These are phyloP conservation scores for Botrytis sinoallii DNA, from an alignment of 2,329 filamentous ascomycete species.

Conservation along the genomic window DNA sequence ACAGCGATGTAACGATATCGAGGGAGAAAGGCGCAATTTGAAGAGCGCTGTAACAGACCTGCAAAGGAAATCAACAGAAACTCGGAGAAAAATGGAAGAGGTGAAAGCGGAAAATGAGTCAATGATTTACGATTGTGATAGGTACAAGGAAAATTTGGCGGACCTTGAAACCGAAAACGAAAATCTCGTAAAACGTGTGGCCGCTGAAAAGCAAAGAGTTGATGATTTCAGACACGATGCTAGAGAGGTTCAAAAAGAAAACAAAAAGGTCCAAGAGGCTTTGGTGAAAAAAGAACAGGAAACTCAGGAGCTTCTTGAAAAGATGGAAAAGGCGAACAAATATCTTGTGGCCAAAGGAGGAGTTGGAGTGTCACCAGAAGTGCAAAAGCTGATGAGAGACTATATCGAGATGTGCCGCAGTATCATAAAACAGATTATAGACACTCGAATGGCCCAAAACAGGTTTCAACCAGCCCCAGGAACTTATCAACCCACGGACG, in stretches of 20 bases:
- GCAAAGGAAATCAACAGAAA: no score
- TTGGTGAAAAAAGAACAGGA: neutral
- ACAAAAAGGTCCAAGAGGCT: no score
- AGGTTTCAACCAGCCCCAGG: neutral
- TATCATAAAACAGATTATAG: neutral
- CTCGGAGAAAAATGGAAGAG: neutral
- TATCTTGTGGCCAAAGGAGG: no score
- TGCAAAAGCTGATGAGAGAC: neutral
- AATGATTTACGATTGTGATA: accelerated
- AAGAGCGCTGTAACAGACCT: accelerated
- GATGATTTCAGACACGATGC: neutral
- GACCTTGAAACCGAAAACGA: no score
- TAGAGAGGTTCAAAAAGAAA: neutral
- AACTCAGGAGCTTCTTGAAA: neutral
- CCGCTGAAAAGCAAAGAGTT: neutral
- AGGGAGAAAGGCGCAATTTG: neutral
- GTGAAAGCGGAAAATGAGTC: neutral
- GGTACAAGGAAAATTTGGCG: neutral
- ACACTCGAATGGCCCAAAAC: neutral
- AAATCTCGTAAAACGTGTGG: neutral
- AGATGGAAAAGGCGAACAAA: neutral
- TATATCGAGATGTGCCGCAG: neutral
- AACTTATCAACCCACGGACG: neutral
- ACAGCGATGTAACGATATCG: accelerated
- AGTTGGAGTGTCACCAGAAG: neutral